Evolutionary conservation across 495 filamentous ascomycete genomes (phyloP).

Genomic region (Aspergillus wentii): DNA sequence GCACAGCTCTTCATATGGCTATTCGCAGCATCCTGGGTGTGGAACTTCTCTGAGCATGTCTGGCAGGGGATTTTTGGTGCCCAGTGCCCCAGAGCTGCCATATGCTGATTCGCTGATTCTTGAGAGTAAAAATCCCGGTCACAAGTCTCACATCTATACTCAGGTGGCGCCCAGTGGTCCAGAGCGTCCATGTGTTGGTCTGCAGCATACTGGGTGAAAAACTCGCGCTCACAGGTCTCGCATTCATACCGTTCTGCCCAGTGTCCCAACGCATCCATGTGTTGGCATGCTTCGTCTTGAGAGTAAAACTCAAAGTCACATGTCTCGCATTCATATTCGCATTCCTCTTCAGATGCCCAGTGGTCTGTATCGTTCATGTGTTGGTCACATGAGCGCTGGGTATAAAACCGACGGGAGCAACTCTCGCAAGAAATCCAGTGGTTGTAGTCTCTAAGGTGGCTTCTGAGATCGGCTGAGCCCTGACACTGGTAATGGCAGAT

Average conservation of each 20-base stretch:
- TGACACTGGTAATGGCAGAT: not conserved
- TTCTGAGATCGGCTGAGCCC: not conserved
- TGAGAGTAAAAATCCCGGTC: no score
- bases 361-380: not conserved
- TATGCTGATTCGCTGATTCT: no score
- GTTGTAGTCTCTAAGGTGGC: not conserved
- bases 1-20: slow-evolving; percentile 29
- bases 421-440: not conserved
- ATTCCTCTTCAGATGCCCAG: not conserved
- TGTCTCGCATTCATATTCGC: slow-evolving; percentile 24
- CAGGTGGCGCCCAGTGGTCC: slow-evolving; percentile 29
- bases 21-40: slow-evolving; percentile 14
- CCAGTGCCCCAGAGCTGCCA: no score
- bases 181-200: slow-evolving; percentile 33
- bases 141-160: no score
- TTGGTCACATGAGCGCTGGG: not conserved
- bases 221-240: slow-evolving; percentile 30
- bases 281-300: slow-evolving; percentile 13
- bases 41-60: slow-evolving; percentile 26
- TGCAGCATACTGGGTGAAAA: slow-evolving; percentile 14
- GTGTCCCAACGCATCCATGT: slow-evolving; percentile 24
- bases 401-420: not conserved
- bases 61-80: slow-evolving; percentile 27
- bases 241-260: slow-evolving; percentile 26
- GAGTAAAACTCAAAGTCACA: slow-evolving; percentile 20